A percentile compares a stretch with the other conserved stretches of the same genome.
These are phyloP conservation scores for Sclerotinia glacialis DNA, from an alignment of 2,329 filamentous ascomycete genomes.

Conservation along the genomic window DNA sequence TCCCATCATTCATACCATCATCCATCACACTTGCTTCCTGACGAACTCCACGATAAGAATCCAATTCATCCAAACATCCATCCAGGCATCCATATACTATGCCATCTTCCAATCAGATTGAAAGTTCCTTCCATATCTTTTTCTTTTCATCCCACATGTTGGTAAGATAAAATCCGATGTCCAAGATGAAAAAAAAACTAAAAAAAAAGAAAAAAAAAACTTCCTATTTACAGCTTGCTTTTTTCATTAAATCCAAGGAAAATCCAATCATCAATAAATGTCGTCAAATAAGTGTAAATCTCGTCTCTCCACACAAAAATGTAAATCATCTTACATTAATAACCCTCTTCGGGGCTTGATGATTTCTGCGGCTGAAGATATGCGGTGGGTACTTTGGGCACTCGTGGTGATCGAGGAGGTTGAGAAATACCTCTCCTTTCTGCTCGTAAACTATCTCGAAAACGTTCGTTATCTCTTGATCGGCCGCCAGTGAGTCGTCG, in stretches of 20 bases:
- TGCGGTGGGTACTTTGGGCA: conserved; percentile 38
- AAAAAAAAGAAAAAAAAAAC: neutral
- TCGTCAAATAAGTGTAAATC: conserved; percentile 5
- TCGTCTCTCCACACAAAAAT: neutral
- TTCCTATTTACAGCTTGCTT: neutral
- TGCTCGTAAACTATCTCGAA: conserved; percentile 35
- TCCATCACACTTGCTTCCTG: neutral
- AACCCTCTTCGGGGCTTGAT: conserved; percentile 22
- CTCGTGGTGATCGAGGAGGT: conserved; percentile 37
- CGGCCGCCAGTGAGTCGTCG: conserved; percentile 59
- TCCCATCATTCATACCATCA: neutral
- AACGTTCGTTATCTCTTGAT: conserved; percentile 36
- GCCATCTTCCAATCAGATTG: neutral
- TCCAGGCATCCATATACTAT: neutral
- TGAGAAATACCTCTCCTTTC: conserved; percentile 36
- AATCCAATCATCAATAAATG: neutral
- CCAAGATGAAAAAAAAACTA: neutral
- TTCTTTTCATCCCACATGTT: neutral
- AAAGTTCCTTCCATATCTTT: neutral
- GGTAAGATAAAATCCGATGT: neutral
- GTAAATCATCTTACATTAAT: neutral
- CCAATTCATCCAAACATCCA: neutral
- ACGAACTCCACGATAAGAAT: neutral
- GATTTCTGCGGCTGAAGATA: conserved; percentile 34
- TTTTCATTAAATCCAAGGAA: neutral